phyloP scores from a whole-genome alignment of 1,284 basidiomycete species.

The Porphyrellus sp. region DNA sequence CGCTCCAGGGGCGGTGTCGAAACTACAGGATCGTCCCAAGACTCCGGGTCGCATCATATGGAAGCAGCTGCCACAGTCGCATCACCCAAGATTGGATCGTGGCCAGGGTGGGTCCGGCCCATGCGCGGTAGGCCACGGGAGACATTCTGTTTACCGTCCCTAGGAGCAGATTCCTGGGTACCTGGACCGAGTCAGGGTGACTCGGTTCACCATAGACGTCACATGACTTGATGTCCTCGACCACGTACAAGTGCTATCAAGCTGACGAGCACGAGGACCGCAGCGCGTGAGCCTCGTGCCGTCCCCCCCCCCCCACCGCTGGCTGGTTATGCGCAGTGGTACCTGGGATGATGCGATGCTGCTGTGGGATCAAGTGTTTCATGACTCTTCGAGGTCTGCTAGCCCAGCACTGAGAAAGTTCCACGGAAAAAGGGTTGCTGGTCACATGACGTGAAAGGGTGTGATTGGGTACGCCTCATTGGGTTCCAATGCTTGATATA shows the following conservation, averaged over 20 bases:
- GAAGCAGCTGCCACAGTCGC: background rate
- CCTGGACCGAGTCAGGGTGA: background rate
- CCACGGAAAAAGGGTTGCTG: background rate
- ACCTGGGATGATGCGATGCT: background rate
- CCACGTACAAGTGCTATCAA: no score
- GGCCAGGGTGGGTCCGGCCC: no score
- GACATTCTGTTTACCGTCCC: background rate
- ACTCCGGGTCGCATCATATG: slow-evolving; percentile 4
- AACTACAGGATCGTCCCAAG: background rate
- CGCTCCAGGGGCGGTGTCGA: no score
- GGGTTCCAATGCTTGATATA: slow-evolving; percentile 6
- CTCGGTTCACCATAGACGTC: background rate
- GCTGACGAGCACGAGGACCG: background rate
- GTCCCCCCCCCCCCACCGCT: no score
- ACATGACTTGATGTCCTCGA: background rate
- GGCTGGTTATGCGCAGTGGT: no score
- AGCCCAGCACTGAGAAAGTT: background rate
- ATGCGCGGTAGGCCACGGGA: background rate
- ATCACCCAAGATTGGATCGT: no score
- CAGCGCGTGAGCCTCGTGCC: background rate
- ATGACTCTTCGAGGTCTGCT: background rate
- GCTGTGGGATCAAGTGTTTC: background rate
- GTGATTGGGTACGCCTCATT: slow-evolving; percentile 23
- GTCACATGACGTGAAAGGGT: slow-evolving; percentile 25
- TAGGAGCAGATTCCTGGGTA: background rate